Conservation (phyloP, 495 filamentous ascomycete species). For the Cercophora samala region DNA sequence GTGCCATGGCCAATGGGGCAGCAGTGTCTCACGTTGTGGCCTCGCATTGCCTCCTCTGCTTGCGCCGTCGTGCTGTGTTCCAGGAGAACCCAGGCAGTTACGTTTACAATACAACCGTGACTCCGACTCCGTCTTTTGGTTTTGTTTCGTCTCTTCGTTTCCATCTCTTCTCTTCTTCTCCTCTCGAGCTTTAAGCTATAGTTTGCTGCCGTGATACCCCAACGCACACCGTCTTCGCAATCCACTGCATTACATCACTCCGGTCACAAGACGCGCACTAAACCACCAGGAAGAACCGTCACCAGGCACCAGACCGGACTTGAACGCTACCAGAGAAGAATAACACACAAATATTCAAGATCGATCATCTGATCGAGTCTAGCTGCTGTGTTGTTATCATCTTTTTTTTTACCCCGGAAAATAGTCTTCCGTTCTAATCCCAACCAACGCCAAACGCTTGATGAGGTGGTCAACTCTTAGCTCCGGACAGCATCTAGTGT, state of each 20-base stretch:
- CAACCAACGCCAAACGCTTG: not conserved
- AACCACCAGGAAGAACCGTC: not conserved
- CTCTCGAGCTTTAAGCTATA: not conserved
- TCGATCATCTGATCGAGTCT: not conserved
- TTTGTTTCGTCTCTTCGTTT: conserved; percentile 8
- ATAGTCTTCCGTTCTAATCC: not conserved
- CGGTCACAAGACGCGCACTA: not conserved
- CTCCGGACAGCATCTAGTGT: not conserved
- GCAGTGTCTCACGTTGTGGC: conserved; percentile 12
- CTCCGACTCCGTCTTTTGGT: not conserved
- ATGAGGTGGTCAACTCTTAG: not conserved
- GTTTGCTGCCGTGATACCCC: not conserved
- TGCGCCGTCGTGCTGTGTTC: not conserved
- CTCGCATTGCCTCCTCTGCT: conserved; percentile 13
- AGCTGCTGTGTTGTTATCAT: not conserved
- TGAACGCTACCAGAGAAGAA: not conserved
- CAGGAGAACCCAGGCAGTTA: not conserved
- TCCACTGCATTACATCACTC: not conserved
- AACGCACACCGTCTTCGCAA: not conserved
- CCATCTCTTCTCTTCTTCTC: conserved; percentile 8
- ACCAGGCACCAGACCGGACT: not conserved
- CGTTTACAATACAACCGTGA: not conserved
- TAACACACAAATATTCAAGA: not conserved
- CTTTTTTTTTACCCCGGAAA: not conserved
- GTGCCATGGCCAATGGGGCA: conserved; percentile 11